Base-by-base conservation (phyloP, 441 rosid genomes). In the Hura crepitans region DNA sequence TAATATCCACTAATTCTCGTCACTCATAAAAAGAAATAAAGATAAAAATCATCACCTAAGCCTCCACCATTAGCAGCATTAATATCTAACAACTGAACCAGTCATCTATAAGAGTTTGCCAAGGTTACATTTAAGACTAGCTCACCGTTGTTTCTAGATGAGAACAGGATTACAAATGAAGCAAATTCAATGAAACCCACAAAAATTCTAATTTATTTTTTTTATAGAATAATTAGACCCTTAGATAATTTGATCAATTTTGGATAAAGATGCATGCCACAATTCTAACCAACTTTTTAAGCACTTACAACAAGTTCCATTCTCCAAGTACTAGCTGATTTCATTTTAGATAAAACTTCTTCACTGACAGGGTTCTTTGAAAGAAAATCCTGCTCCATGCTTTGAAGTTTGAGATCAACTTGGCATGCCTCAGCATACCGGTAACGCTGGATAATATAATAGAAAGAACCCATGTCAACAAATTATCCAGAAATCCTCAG, bases 391-490 rank as follows among this genome's bases (percentile, higher is more conserved):
- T 85, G 80, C 85, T 89, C 99, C 74, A 81, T 54, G 46, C 65
- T 81, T 79, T 85, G 86, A 79, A 94, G 94, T 70, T 75, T 83
- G 64, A 70, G 78, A 82, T 90, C 83, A 51, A 90, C 87, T 76
- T 84, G 89, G 81, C 81, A 87, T 72, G 99, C 97, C 81, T 92
- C 89, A 49, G 85, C 81, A 81, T 92, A 94, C 72, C 93, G 84
- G 81, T 82, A 86, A 37, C 99, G 92, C 99, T 94, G 87, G 77
- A 84, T 71, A 47, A 43, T 62, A 84, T 71, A 47, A 43, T 62
- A 47, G 46, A 83, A 65, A 64, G 27, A 77, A 62, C 25, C 68
- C 15, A 43, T 69, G 54, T 69, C 25, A 33, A 76, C 70, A 75
- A 78, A 67, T 69, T 74, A 75, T 33, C 69, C 30, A 42, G 49